Evolutionary conservation across 179 eudicot genomes (phyloP).

Genomic region (Dionaea muscipula): DNA sequence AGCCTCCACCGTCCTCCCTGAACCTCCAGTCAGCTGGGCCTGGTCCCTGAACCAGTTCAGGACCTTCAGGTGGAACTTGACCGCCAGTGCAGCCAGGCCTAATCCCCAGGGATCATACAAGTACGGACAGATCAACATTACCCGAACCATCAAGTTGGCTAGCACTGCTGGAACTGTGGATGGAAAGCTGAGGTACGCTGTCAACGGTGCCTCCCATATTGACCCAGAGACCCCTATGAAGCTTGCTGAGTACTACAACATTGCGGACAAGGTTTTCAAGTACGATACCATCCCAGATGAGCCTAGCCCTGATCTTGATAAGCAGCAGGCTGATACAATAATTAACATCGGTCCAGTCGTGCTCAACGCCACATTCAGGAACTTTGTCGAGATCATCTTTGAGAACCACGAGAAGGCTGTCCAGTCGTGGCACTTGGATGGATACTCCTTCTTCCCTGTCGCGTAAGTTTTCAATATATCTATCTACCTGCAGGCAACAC

Average conservation of each 20-base stretch:
- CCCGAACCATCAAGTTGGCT: slow-evolving; percentile 40
- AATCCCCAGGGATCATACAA: slow-evolving; percentile 66
- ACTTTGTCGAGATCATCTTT: slow-evolving; percentile 46
- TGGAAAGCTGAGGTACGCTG: slow-evolving; percentile 41
- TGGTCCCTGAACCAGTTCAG: slow-evolving; percentile 31
- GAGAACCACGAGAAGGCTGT: slow-evolving; percentile 55
- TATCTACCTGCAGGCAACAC: neutral
- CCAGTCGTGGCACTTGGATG: slow-evolving; percentile 48
- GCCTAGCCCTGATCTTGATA: slow-evolving; percentile 19
- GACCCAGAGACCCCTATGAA: slow-evolving; percentile 44
- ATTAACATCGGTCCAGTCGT: slow-evolving; percentile 32
- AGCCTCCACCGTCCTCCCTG: slow-evolving; percentile 28
- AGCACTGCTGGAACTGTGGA: slow-evolving; percentile 24
- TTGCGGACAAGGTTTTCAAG: slow-evolving; percentile 33
- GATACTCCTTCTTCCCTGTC: slow-evolving; percentile 56
- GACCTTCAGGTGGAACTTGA: slow-evolving; percentile 42
- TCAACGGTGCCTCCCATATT: slow-evolving; percentile 48
- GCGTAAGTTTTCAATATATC: slow-evolving; percentile 28
- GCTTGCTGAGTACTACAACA: slow-evolving; percentile 41
- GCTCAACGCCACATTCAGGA: slow-evolving; percentile 37
- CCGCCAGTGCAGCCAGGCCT: slow-evolving; percentile 57
- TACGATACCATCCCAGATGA: slow-evolving; percentile 26
- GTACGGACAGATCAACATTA: slow-evolving; percentile 48
- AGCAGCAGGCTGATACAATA: no score
- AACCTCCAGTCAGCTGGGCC: slow-evolving; percentile 22